Conservation (phyloP, 164 flowering plant species). For the Piper betle region DNA sequence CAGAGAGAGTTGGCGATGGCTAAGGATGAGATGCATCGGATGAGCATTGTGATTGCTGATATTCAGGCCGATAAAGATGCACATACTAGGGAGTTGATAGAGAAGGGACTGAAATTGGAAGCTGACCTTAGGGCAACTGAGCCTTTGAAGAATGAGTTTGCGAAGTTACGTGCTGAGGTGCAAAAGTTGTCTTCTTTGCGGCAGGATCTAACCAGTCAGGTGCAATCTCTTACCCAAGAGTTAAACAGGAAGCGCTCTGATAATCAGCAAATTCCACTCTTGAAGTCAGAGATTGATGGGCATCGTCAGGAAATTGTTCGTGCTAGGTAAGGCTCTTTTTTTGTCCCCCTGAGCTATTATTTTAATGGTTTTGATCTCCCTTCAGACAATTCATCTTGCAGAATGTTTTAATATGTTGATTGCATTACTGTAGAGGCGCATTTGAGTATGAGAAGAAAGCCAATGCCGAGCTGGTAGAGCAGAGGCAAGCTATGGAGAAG, state of each 20-base stretch:
- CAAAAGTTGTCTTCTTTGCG: constrained; percentile 43
- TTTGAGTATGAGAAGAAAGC: constrained; percentile 85
- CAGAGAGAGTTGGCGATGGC: constrained; percentile 59
- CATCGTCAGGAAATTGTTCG: constrained; percentile 75
- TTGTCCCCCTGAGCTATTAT: background rate
- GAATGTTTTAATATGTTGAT: background rate
- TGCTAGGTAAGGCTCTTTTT: constrained; percentile 46
- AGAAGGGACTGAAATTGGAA: constrained; percentile 72
- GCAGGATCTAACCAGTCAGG: constrained; percentile 57
- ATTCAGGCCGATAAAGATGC: constrained; percentile 67
- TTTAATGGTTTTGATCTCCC: no score
- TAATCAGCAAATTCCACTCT: constrained; percentile 55
- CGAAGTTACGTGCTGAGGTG: constrained; percentile 56
- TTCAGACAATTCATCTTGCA: background rate
- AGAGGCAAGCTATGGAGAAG: constrained; percentile 82
- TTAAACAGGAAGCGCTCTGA: constrained; percentile 51
- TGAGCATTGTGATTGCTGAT: constrained; percentile 52
- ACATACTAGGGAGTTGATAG: constrained; percentile 65
- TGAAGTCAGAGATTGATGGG: constrained; percentile 64
- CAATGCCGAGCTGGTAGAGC: constrained; percentile 66
- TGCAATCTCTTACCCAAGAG: constrained; percentile 55
- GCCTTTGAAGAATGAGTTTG: constrained; percentile 55
- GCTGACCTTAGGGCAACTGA: constrained; percentile 81
- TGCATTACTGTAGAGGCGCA: constrained; percentile 35
- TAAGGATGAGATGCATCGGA: constrained; percentile 70